Base-by-base conservation (phyloP, 371 early-diverging fungal genomes). In the Cokeromyces recurvatus region DNA sequence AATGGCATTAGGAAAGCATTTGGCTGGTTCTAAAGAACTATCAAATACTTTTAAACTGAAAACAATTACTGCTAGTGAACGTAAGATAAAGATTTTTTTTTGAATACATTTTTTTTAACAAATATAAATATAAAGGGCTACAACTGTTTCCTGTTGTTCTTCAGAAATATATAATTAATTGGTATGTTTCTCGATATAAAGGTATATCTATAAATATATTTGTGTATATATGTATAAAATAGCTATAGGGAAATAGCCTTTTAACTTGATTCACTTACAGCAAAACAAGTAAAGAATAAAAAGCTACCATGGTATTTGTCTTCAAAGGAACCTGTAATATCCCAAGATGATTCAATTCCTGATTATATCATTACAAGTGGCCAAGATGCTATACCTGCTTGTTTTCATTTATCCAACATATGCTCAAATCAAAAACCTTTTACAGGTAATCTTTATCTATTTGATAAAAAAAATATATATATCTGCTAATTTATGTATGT, bases 301-400 rank as follows among this genome's bases (percentile, higher is more conserved):
- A 12, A 21, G 7, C 32, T 59, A 15, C 71, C 72, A 3, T 71
- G 72, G 72, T 71, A 58, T 46, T 41, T 71, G 32, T 35, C 50
- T 35, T 32, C 52, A 9, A 22, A 42, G 8, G 42, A 59, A 3
- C 20, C 48, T 7, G 29, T n/a, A n/a, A n/a, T n/a, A 34, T 21
- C 23, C 16, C 43, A 16, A 20, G 42, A 46, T 9, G 31, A 40
- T 37, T 20, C 48, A 11, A 23, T 21, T 11, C 66, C 72, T 6
- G 72, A 67, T 41, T 71, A 60, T 38, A 44, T 67, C 37, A 40
- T 71, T 27, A 40, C 65, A 17, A 64, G 61, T 38, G 67, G 70
- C 20, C 53, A 55, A 19, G 43, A 59, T 34, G 59, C 70, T 14
- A 50, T 72, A 29, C 62, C 68, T 54, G 65, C 65, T 16, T 69